Percentiles rank a stretch among this genome's conserved stretches.
Evolutionary conservation across 345 rosid genomes (phyloP).

Genomic region (Ceriops tagal): DNA sequence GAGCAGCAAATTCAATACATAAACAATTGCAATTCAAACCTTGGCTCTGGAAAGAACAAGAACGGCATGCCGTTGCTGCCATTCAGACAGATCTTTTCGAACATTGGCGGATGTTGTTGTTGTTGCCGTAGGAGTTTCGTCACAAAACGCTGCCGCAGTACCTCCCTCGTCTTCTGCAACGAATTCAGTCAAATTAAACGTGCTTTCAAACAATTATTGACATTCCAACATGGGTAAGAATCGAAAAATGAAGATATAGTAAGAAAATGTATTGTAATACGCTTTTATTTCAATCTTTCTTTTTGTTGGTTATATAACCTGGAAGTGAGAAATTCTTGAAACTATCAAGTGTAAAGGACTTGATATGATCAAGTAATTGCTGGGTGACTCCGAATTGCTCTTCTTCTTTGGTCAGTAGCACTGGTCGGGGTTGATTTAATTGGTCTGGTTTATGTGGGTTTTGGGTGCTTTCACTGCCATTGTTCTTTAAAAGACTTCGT

Average conservation of each 20-base stretch:
- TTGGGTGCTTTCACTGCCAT: conserved; percentile 11
- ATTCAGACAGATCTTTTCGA: conserved; percentile 64
- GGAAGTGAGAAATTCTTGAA: conserved; percentile 67
- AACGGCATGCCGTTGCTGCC: conserved; percentile 79
- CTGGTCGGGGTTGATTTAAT: conserved; percentile 12
- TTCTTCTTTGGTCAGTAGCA: conserved; percentile 22
- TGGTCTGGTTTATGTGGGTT: conserved; percentile 11
- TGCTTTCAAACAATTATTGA: too few species aligned
- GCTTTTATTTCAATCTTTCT: too few species aligned
- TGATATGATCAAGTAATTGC: conserved; percentile 51
- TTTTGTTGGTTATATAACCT: conserved; percentile 29
- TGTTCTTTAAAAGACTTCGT: conserved; percentile 38
- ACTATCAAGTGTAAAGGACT: conserved; percentile 62
- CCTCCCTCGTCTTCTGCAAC: conserved; percentile 35
- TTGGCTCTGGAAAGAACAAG: conserved; percentile 60
- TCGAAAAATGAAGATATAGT: too few species aligned
- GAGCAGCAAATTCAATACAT: neutral
- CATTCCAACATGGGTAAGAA: too few species aligned
- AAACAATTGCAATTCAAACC: conserved; percentile 30
- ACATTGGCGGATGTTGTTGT: conserved; percentile 28
- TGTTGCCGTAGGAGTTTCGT: conserved; percentile 18
- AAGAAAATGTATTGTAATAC: too few species aligned
- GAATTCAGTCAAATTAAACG: conserved; percentile 6
- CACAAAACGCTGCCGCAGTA: conserved; percentile 22
- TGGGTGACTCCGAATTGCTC: conserved; percentile 60